Percentiles rank a stretch among this genome's conserved stretches.
These are phyloP conservation scores for Pseudogymnoascus sp. DNA, from an alignment of 2,329 filamentous ascomycete species.

Conservation along the genomic window DNA sequence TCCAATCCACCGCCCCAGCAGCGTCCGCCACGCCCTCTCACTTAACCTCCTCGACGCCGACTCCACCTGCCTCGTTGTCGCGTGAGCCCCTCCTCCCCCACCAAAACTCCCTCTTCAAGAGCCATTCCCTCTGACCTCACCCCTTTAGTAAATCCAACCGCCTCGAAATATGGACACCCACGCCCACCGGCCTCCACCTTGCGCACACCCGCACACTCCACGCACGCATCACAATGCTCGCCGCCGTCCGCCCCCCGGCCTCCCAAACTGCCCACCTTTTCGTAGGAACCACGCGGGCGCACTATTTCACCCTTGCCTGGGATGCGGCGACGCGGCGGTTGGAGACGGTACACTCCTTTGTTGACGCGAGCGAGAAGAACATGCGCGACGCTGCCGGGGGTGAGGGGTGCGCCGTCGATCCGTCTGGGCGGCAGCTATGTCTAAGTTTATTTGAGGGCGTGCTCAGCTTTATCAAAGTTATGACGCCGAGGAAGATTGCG, in stretches of 20 bases:
- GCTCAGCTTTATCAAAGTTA: slow-evolving; percentile 54
- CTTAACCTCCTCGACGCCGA: slow-evolving; percentile 65
- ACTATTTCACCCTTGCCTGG: slow-evolving; percentile 89
- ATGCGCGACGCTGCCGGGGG: slow-evolving; percentile 74
- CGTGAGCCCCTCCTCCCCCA: slow-evolving; percentile 48
- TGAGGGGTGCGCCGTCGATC: slow-evolving; percentile 77
- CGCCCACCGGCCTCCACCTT: slow-evolving; percentile 54
- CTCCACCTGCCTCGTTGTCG: slow-evolving; percentile 76
- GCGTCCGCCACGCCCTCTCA: slow-evolving; percentile 79
- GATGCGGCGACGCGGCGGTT: slow-evolving; percentile 48
- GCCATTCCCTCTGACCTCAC: neutral
- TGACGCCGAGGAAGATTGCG: slow-evolving; percentile 43
- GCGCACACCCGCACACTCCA: slow-evolving; percentile 66
- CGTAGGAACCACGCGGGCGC: slow-evolving; percentile 79
- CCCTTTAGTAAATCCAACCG: slow-evolving; percentile 66
- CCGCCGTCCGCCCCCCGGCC: slow-evolving; percentile 68
- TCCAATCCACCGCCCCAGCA: slow-evolving; percentile 86
- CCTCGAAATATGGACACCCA: slow-evolving; percentile 71
- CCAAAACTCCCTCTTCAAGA: slow-evolving; percentile 15
- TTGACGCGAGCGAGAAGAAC: slow-evolving; percentile 48
- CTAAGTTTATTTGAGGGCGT: slow-evolving; percentile 62
- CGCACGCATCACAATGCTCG: slow-evolving; percentile 78
- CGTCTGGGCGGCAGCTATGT: slow-evolving; percentile 59
- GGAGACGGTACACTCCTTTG: slow-evolving; percentile 41
- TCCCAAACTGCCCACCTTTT: slow-evolving; percentile 78